These are phyloP conservation scores for Nitzschia inconspicua DNA, from an alignment of 108 stramenopile species.

Conservation along the genomic window DNA sequence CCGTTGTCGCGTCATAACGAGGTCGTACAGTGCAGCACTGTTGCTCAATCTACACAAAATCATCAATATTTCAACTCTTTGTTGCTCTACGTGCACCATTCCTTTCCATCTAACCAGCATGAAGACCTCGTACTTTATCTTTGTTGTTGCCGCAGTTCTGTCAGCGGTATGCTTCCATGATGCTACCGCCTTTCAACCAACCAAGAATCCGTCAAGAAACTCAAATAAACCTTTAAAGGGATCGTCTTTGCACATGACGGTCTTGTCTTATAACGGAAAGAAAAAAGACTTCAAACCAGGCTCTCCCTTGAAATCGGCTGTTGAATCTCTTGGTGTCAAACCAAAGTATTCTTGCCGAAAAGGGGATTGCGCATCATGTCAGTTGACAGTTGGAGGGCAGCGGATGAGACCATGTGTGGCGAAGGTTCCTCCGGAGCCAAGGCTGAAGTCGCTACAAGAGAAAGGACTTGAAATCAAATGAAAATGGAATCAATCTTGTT, in stretches of 20 bases:
- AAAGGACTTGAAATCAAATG: slow-evolving; percentile 72
- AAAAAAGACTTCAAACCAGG: slow-evolving; percentile 72
- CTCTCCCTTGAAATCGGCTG: slow-evolving; percentile 61
- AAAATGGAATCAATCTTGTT: no score
- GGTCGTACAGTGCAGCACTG: no score
- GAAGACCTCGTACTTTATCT: no score
- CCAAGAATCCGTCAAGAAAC: slow-evolving; percentile 5
- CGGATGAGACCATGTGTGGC: slow-evolving; percentile 77
- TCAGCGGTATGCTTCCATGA: no score
- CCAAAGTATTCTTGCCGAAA: slow-evolving; percentile 82
- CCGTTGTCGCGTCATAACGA: no score
- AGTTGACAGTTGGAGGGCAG: slow-evolving; percentile 69
- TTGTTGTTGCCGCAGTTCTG: no score
- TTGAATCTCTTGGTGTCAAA: slow-evolving; percentile 67
- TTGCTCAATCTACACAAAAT: no score
- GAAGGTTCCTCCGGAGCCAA: slow-evolving; percentile 81
- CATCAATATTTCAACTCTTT: no score
- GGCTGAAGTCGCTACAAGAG: slow-evolving; percentile 76
- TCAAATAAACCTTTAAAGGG: background rate
- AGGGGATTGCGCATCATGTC: slow-evolving; percentile 85
- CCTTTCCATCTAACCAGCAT: no score
- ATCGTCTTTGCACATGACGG: slow-evolving; percentile 58
- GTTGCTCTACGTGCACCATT: no score
- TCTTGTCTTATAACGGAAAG: slow-evolving; percentile 60
- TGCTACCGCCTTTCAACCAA: no score